These are phyloP conservation scores for Orbilia brochopaga DNA, from an alignment of 2,329 filamentous ascomycete species.

Conservation along the genomic window DNA sequence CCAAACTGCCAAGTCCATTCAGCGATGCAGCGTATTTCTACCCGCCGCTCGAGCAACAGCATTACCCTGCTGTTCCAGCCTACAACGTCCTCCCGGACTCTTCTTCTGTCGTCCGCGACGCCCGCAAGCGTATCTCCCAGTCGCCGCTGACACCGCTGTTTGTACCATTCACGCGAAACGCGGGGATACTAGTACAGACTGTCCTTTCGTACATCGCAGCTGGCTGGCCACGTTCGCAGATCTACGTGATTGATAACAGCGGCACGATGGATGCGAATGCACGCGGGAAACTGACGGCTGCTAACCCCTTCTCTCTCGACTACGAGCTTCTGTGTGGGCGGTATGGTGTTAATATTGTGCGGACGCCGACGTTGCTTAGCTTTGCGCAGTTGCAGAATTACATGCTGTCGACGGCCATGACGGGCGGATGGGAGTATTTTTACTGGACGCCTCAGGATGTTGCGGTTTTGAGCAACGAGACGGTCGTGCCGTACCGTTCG, in stretches of 20 bases:
- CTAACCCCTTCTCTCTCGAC: conserved; percentile 67
- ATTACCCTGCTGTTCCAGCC: neutral
- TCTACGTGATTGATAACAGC: conserved; percentile 68
- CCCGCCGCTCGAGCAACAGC: conserved; percentile 11
- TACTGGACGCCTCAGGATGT: conserved; percentile 68
- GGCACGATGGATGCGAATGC: conserved; percentile 65
- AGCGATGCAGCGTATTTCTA: conserved; percentile 18
- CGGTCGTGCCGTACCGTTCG: conserved; percentile 54
- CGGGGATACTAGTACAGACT: conserved; percentile 65
- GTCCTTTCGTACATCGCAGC: conserved; percentile 67
- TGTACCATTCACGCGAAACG: conserved; percentile 67
- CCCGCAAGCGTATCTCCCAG: conserved; percentile 10
- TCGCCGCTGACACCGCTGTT: conserved; percentile 61
- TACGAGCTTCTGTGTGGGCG: conserved; percentile 60
- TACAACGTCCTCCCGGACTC: conserved; percentile 16
- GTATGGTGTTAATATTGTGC: conserved; percentile 64
- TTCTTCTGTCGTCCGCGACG: neutral
- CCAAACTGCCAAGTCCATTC: neutral
- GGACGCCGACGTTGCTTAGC: conserved; percentile 63
- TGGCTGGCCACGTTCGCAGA: conserved; percentile 66
- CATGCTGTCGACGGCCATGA: conserved; percentile 61
- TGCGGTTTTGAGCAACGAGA: conserved; percentile 60
- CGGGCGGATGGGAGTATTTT: conserved; percentile 61
- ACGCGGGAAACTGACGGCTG: conserved; percentile 61
- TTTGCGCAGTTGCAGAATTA: conserved; percentile 67